Evolutionary conservation across 2,329 filamentous ascomycete genomes (phyloP), one percentile per base, ranked within the genome.

Genomic region (Alternaria novae-zelandiae): DNA sequence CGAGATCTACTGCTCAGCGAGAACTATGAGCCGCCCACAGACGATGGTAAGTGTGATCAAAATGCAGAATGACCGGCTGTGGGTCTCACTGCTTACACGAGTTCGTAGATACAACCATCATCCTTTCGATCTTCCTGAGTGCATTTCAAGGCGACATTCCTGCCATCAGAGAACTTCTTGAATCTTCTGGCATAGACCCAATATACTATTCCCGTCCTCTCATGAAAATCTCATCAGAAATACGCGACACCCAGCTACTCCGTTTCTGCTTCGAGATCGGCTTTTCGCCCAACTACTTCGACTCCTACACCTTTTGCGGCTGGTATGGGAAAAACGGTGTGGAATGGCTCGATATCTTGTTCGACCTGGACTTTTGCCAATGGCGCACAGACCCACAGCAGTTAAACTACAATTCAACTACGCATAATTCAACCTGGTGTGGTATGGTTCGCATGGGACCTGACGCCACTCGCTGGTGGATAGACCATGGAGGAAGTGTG

Each of bases 311-410:
- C 25, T 46, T 57, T 41, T 32, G 57, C 9, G 17, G 21, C 8
- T 61, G 25, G 30, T 53, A 53, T 44, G 20, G 43, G 23, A 9
- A 32, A 17, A 57, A 26, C 15, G 46, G 46, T 41, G 53, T 54
- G 25, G 59, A 30, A 57, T 62, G 59, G 59, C 54, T 62, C 36
- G 47, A 62, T 43, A 54, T 62, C 46, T 54, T 62, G 20, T 62
- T 44, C 36, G 59, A 62, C 21, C 47, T 57, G 17, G 59, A 62
- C 47, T 57, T 62, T 43, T 54, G 47, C 21, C 46, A 62, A 54
- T 62, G 59, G 59, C 46, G 59, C 25, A 62, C 54, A 6, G 23
- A 62, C 17, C 45, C 17, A n/a, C 32, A 54, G 17, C 46, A 57
- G 25, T 47, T 62, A 23, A 23, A 36, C 36, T n/a, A 57, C 21